phyloP scores from a whole-genome alignment of 495 filamentous ascomycete genomes.

The Trichocladium antarcticum region DNA sequence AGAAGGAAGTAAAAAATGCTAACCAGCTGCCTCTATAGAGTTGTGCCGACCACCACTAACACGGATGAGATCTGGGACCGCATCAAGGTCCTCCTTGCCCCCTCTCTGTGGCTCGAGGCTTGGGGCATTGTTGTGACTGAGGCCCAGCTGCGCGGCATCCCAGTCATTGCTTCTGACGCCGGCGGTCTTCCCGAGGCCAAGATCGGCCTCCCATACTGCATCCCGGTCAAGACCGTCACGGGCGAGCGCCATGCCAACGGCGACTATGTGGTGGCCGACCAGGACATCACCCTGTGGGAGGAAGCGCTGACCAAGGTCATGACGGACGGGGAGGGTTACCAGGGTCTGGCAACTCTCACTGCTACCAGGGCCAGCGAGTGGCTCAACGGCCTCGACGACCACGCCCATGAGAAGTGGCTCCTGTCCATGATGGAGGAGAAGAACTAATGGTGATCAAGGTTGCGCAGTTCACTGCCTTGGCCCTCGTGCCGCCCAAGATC shows the following conservation, averaged over 20 bases:
- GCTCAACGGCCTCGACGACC: constrained; percentile 13
- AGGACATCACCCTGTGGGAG: constrained; percentile 19
- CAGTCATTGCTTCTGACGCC: constrained; percentile 24
- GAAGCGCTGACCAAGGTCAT: constrained; percentile 14
- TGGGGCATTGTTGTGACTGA: constrained; percentile 28
- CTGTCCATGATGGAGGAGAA: constrained; percentile 16
- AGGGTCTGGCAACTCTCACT: constrained; percentile 9
- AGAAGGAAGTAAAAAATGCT: neutral
- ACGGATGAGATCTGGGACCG: constrained; percentile 26
- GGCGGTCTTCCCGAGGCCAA: constrained; percentile 25
- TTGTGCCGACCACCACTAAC: constrained; percentile 17
- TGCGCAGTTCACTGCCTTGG: too few relatives aligned
- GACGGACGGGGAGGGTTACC: constrained; percentile 13
- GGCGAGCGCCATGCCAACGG: constrained; percentile 15
- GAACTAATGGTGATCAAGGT: neutral
- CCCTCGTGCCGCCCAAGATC: neutral
- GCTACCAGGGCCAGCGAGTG: constrained; percentile 12
- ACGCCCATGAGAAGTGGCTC: constrained; percentile 24
- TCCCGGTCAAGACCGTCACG: constrained; percentile 22
- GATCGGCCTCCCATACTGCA: constrained; percentile 19
- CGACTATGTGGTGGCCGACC: constrained; percentile 21
- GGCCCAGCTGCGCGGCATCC: constrained; percentile 26
- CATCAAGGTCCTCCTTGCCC: constrained; percentile 24
- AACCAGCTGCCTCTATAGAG: constrained; percentile 3
- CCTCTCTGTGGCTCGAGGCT: constrained; percentile 25